phyloP scores from a whole-genome alignment of 23 red algal species.

The Porphyridium purpureum region DNA sequence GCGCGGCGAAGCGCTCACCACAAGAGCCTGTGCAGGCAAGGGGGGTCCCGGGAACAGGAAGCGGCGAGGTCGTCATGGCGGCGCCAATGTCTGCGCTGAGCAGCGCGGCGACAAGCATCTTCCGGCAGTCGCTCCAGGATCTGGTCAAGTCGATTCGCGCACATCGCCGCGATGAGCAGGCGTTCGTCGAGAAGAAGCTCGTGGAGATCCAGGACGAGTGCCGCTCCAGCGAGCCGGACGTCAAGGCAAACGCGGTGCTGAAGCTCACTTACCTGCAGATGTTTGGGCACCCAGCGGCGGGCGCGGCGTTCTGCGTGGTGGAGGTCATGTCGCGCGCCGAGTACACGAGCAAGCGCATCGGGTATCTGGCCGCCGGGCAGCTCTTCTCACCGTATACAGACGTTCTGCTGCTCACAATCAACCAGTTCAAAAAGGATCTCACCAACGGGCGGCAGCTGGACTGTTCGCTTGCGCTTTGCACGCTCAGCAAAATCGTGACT shows the following conservation, averaged over 20 bases:
- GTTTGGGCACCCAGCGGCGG: conserved; percentile 32
- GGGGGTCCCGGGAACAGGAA: not conserved
- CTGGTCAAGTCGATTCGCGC: conserved; percentile 84
- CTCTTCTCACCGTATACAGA: conserved; percentile 60
- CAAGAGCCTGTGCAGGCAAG: not conserved
- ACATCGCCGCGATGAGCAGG: conserved; percentile 71
- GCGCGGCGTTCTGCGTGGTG: conserved; percentile 62
- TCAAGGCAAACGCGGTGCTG: conserved; percentile 66
- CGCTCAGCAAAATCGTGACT: conserved; percentile 57
- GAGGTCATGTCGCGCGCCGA: conserved; percentile 74
- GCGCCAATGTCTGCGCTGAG: conserved; percentile 40
- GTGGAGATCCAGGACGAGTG: conserved; percentile 56
- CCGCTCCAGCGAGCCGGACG: conserved; percentile 27
- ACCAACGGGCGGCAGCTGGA: conserved; percentile 47
- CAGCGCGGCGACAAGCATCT: too few species aligned
- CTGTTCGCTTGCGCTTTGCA: conserved; percentile 63
- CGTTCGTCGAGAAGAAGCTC: conserved; percentile 31
- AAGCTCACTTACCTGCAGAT: conserved; percentile 94
- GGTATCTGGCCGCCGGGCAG: conserved; percentile 81
- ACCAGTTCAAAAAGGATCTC: conserved; percentile 91
- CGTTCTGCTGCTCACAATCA: conserved; percentile 74
- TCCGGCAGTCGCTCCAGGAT: conserved; percentile 71
- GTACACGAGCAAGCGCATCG: conserved; percentile 67
- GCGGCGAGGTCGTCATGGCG: not conserved
- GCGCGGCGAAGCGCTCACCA: too few species aligned